phyloP scores from a whole-genome alignment of 495 filamentous ascomycete species.

The Coniosporium apollinis region DNA sequence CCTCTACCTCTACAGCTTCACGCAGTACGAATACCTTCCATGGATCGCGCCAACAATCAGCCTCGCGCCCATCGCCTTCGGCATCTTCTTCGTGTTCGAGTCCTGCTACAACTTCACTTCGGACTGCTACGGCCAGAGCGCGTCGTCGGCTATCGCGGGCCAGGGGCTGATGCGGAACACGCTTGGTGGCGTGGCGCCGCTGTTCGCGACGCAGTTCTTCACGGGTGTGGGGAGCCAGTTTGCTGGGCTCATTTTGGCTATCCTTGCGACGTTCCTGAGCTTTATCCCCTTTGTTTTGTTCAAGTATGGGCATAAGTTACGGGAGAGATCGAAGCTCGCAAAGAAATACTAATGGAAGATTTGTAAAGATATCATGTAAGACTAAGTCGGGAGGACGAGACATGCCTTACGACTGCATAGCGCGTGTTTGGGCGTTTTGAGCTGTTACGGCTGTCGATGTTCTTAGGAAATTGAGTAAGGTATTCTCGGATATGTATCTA shows the following conservation, averaged over 20 bases:
- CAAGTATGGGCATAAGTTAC: conserved; percentile 26
- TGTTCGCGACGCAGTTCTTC: conserved; percentile 15
- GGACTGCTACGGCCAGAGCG: conserved; percentile 28
- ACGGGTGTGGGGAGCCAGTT: conserved; percentile 19
- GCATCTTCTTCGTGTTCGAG: conserved; percentile 14
- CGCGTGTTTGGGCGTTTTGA: no score
- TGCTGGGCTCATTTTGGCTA: conserved; percentile 27
- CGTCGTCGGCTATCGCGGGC: conserved; percentile 19
- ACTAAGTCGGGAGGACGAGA: no score
- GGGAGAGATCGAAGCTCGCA: conserved; percentile 17
- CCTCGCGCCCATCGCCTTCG: conserved; percentile 7
- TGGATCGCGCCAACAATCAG: conserved; percentile 11
- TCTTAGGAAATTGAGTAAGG: no score
- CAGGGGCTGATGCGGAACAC: conserved; percentile 15
- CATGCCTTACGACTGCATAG: no score
- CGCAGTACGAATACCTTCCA: conserved; percentile 5
- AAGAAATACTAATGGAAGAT: no score
- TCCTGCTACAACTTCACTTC: conserved; percentile 6
- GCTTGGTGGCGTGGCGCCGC: conserved; percentile 12
- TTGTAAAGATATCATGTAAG: no score
- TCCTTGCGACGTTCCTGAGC: conserved; percentile 25
- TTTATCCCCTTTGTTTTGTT: conserved; percentile 27
- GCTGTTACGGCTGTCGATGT: no score
- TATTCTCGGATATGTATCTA: no score
- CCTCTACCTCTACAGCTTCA: conserved; percentile 14